Evolutionary conservation across 805 yeast species (phyloP), one percentile per base, ranked within the genome.

Genomic region (Saturnispora zaruensis): DNA sequence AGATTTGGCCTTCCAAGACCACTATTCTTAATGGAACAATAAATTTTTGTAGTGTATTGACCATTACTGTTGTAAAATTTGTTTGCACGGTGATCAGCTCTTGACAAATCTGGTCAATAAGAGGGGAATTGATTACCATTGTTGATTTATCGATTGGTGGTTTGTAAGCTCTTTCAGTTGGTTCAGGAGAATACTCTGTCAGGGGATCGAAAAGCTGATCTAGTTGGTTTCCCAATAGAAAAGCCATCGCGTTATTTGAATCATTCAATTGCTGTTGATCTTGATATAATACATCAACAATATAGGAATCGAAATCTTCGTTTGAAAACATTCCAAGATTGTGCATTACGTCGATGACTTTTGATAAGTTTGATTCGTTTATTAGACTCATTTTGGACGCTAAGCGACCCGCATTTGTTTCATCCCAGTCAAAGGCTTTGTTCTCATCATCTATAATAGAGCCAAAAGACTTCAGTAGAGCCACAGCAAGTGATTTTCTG

Each of bases 121-220:
- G 66, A 7, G 63, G 55, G 14, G 69, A 67, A 2, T 48, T 41
- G 6, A 41, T 53, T 50, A 47, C 60, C 50, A 44, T 45, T 3
- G 49, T 18, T 8, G 25, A n/a, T 30, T 50, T 49, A 28, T 40
- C 38, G 26, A 28, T 16, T 2, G 95, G 95, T 0, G 87, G 79
- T 45, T 65, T 71, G 61, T 91, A 90, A 2, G 77, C 72, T 51
- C 76, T 72, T 53, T 84, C 91, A 36, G 95, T 79, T 28, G 82
- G 79, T 64, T 91, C 96, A 0, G 97, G 98, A 0, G 95, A 86
- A 63, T 91, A 91, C 65, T 90, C 97, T 5, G 87, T 75, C 49
- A 89, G 67, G 0, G 97, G 96, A 59, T 91, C 95, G 65, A 91
- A 91, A 36, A 91, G 66, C 57, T 84, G 91, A 55, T 90, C 96